A percentile compares a stretch with the other conserved stretches of the same genome.
phyloP scores from a whole-genome alignment of 176 grass and related monocot genomes.

The Zoysia japonica region DNA sequence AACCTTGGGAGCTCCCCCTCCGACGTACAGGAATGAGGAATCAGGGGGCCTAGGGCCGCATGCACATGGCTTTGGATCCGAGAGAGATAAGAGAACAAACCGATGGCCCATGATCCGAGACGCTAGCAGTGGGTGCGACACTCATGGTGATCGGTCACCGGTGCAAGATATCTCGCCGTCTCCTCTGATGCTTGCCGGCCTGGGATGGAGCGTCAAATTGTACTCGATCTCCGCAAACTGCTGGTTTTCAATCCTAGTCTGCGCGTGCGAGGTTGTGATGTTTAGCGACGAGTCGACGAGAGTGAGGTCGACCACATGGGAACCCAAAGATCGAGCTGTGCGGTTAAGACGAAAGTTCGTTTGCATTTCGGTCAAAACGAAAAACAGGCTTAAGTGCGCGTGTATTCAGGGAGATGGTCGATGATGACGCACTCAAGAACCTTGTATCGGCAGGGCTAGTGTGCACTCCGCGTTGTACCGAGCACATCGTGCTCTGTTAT shows the following conservation, averaged over 20 bases:
- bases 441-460: no score
- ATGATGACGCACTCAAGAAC: no score
- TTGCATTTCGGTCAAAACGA: no score
- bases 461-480: no score
- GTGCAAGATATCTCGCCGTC: slow-evolving; percentile 21
- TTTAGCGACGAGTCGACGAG: background rate
- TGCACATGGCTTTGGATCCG: slow-evolving; percentile 51
- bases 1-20: slow-evolving; percentile 44
- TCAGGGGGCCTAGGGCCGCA: slow-evolving; percentile 30
- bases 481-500: no score
- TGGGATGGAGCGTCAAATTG: slow-evolving; percentile 21
- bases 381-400: no score
- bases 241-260: background rate
- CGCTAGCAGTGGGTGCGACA: background rate
- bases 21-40: slow-evolving; percentile 20
- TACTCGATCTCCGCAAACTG: slow-evolving; percentile 49
- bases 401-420: no score
- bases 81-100: slow-evolving; percentile 21
- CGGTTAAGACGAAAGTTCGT: no score
- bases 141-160: background rate
- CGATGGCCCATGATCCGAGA: slow-evolving; percentile 60
- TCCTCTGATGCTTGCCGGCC: background rate
- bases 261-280: background rate
- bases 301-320: slow-evolving; percentile 16
- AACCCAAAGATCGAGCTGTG: background rate